Base-by-base conservation (phyloP, 225 moss, liverwort and hornwort species). In the Ulota crispa region DNA sequence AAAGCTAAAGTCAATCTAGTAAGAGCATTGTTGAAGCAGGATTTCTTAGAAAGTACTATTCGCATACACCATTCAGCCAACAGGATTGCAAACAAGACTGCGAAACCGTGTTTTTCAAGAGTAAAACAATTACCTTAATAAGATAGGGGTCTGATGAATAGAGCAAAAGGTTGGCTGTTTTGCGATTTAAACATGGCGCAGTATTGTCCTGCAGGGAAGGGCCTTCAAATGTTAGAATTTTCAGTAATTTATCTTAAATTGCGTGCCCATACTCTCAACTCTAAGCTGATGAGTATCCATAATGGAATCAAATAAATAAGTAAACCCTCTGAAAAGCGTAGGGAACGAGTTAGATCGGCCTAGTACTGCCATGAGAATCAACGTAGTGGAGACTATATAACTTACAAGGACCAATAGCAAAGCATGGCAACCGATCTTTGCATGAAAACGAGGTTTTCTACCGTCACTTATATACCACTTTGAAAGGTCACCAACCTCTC, bases 101-200 rank as follows among this genome's bases (percentile, higher is more conserved):
- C 27, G 64, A 15, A 37, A 78, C 26, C n/a, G 61, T 13, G 16
- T 18, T 50, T 61, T 53, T 54, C 28, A 18, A 54, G 1, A 18
- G n/a, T 2, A 21, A 30, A 64, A 16, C 6, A 56, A 41, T 7
- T 53, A 93, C 93, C 90, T 95, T 93, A 69, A 95, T 93, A 24
- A 89, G 79, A 80, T 90, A 93, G 50, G 83, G 92, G 81, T 92
- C 88, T 66, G 84, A 85, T 27, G 93, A 92, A 85, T 93, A 92
- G 75, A 93, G 78, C 61, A 90, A 85, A 71, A 95, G 86, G 67
- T 86, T 84, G 36, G 86, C 92, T 69, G 89, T 86, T 77, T 84
- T 89, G 67, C 89, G 86, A 76, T 88, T 85, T 67, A 94, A 78
- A 83, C 94, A 93, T 10, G 94, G 91, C 6, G 90, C 93, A 73